Evolutionary conservation across 768 basidiomycete species (phyloP), one percentile per base, ranked within the genome.

Genomic region (Boletus rubroflammeus): DNA sequence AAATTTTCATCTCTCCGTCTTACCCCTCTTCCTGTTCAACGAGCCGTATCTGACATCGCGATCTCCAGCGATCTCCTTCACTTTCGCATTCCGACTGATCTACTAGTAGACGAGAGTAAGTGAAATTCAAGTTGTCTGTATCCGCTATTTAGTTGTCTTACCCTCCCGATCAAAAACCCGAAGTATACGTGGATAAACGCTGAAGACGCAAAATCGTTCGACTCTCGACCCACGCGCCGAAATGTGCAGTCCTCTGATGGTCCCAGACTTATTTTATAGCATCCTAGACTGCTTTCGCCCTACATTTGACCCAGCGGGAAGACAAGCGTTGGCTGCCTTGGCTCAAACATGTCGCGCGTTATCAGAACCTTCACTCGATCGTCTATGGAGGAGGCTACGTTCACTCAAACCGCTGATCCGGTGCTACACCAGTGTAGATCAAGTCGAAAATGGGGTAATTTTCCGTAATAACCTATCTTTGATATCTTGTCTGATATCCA

Each of bases 331-430:
- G 25, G 15, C 36, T 15, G 15, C 58, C 9, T 39, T 64, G 15
- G 51, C 57, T 11, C 51, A 19, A 38, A 62, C 61, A 14, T 51
- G 49, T 34, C 56, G 46, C 5, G 34, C 47, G 0, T 25, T 62
- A 19, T 62, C 42, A 5, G 42, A 56, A 19, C 54, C 53, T 31
- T 48, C 61, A 2, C 51, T 64, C 28, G 19, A 54, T 46, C 36
- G 47, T 43, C 34, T 61, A 5, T 63, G 58, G 62, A 46, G 23
- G 39, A 40, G 13, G 14, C 17, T 57, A 23, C 1, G 1, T 31
- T 57, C 58, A 6, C 62, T 64, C 23, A 2, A 40, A 26, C 62
- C 59, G 8, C 34, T 64, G 7, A 28, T 64, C 6, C 46, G 48
- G 3, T 61, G 61, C 19, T 63, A 56, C n/a, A 36, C 40, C 1